Evolutionary conservation across 768 basidiomycete genomes (phyloP).

Genomic region (Rhodotorula taiwanensis): DNA sequence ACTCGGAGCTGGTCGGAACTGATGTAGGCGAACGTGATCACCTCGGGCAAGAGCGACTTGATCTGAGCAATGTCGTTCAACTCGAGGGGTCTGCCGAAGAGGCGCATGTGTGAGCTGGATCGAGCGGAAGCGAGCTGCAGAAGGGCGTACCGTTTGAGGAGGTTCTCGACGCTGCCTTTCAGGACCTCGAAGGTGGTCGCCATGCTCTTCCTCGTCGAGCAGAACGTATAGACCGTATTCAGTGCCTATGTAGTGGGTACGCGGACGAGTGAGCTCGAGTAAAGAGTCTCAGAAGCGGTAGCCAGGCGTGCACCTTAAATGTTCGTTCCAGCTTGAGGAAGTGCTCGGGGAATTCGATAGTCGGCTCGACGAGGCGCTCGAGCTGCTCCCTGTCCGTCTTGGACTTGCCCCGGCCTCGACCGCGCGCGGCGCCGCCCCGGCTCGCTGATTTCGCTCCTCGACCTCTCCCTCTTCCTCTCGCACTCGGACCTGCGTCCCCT

Average conservation of each 20-base stretch:
- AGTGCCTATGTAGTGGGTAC: constrained; percentile 54
- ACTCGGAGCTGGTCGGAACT: constrained; percentile 58
- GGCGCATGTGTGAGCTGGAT: too few species aligned
- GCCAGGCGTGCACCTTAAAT: constrained; percentile 54
- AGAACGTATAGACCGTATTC: constrained; percentile 81
- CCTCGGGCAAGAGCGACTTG: constrained; percentile 79
- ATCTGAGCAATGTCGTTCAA: constrained; percentile 71
- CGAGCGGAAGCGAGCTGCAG: too few species aligned
- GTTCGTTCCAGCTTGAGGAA: constrained; percentile 51
- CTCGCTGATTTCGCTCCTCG: constrained; percentile 1
- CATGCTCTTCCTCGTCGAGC: constrained; percentile 70
- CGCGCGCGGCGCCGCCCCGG: constrained; percentile 8
- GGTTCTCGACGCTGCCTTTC: constrained; percentile 68
- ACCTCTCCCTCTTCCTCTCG: constrained; percentile 2
- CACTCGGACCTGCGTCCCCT: neutral
- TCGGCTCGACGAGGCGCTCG: constrained; percentile 21
- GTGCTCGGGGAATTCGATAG: constrained; percentile 56
- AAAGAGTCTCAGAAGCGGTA: too few species aligned
- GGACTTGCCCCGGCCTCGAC: constrained; percentile 7
- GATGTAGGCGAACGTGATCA: constrained; percentile 76
- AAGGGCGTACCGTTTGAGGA: constrained; percentile 65
- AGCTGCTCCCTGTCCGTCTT: constrained; percentile 35
- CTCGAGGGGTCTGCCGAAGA: constrained; percentile 60
- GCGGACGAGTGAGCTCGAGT: neutral
- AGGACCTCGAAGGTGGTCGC: constrained; percentile 71